Conservation (phyloP, 2,329 filamentous ascomycete species). For the Diaporthe batatas region DNA sequence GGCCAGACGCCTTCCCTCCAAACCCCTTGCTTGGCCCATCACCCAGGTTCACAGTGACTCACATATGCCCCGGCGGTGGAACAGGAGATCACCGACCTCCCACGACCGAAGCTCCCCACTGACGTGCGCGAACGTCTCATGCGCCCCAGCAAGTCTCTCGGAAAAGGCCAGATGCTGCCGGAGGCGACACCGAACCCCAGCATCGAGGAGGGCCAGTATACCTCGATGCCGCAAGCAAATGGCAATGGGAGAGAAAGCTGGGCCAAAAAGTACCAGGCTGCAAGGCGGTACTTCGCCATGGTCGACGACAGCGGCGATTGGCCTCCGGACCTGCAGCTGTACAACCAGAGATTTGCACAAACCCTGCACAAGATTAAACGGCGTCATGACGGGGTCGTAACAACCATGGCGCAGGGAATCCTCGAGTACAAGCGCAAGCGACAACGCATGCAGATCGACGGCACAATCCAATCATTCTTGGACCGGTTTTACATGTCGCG, state of each 20-base stretch:
- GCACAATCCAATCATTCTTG: conserved; percentile 96
- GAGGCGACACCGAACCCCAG: conserved; percentile 93
- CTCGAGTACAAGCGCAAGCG: conserved; percentile 97
- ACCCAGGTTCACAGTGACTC: conserved; percentile 45
- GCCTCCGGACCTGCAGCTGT: conserved; percentile 94
- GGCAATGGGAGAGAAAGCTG: conserved; percentile 56
- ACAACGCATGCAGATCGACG: conserved; percentile 98
- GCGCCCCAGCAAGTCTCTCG: conserved; percentile 69
- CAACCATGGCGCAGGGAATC: conserved; percentile 97
- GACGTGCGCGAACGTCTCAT: conserved; percentile 86
- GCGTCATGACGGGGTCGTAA: conserved; percentile 96
- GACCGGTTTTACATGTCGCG: conserved; percentile 99
- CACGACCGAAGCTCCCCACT: conserved; percentile 79
- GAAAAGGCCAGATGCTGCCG: conserved; percentile 77
- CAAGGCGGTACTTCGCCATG: conserved; percentile 88
- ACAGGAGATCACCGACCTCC: conserved; percentile 91
- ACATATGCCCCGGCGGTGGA: conserved; percentile 38
- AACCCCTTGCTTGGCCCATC: not conserved
- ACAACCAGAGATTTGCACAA: conserved; percentile 91
- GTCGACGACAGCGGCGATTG: conserved; percentile 90
- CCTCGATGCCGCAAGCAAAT: conserved; percentile 64
- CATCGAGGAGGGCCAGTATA: conserved; percentile 85
- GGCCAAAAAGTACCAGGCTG: conserved; percentile 63
- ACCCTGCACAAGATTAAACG: conserved; percentile 95
- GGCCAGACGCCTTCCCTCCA: conserved; percentile 47